A percentile compares a stretch with the other conserved stretches of the same genome.
Conservation (phyloP, 108 stramenopile species). For the Cylindrotheca fusiformis region DNA sequence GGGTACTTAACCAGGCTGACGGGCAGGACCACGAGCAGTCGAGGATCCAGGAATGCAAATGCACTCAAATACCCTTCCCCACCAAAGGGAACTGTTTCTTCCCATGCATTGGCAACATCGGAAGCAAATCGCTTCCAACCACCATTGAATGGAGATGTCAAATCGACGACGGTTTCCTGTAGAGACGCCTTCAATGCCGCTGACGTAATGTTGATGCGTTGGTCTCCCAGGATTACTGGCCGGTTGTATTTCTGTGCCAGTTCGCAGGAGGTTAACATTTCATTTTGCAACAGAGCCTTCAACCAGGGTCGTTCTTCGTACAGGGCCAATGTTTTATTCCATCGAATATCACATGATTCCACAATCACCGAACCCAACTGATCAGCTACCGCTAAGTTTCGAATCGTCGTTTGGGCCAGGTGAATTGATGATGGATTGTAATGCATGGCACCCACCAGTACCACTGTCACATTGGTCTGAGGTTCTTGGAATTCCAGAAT, state of each 20-base stretch:
- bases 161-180: constrained; percentile 35
- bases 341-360: constrained; percentile 61
- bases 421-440: constrained; percentile 65
- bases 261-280: constrained; percentile 63
- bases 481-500: constrained; percentile 60
- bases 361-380: constrained; percentile 57
- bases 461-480: constrained; percentile 40
- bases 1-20: constrained; percentile 61
- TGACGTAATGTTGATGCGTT: constrained; percentile 58
- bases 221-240: constrained; percentile 65
- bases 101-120: constrained; percentile 25
- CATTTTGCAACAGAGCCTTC: constrained; percentile 38
- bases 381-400: constrained; percentile 28
- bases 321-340: constrained; percentile 54
- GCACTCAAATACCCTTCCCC: constrained; percentile 38
- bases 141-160: constrained; percentile 3
- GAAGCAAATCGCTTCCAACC: constrained; percentile 49
- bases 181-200: constrained; percentile 34
- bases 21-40: constrained; percentile 42
- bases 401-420: constrained; percentile 38
- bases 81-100: constrained; percentile 46
- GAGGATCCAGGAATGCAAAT: constrained; percentile 53
- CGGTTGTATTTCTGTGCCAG: constrained; percentile 40
- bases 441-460: constrained; percentile 60
- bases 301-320: constrained; percentile 21